Percentiles rank a stretch among this genome's conserved stretches.
Evolutionary conservation across 2,329 filamentous ascomycete genomes (phyloP).

Genomic region (Penicillium sp.): DNA sequence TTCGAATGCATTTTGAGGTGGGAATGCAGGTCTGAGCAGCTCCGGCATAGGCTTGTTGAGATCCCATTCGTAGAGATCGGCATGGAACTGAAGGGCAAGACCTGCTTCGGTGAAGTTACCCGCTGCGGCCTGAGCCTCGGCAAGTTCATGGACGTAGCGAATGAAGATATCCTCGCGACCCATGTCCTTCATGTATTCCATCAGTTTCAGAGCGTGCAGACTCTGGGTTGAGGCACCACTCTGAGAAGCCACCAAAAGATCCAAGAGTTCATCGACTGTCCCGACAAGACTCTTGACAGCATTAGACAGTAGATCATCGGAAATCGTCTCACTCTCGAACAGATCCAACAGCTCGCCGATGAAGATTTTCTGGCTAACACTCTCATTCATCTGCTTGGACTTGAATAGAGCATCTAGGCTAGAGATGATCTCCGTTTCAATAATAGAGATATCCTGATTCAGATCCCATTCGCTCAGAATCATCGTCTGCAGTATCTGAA

Average conservation of each 20-base stretch:
- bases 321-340: conserved; percentile 62
- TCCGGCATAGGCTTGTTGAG: conserved; percentile 57
- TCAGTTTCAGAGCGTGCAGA: conserved; percentile 78
- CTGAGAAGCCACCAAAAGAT: conserved; percentile 82
- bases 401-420: conserved; percentile 86
- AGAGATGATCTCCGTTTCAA: conserved; percentile 95
- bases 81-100: conserved; percentile 77
- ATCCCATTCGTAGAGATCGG: conserved; percentile 89
- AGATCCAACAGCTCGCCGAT: conserved; percentile 73
- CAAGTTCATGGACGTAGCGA: conserved; percentile 86
- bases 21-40: conserved; percentile 65
- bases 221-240: conserved; percentile 66
- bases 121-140: conserved; percentile 63
- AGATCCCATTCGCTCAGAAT: conserved; percentile 96
- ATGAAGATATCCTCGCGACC: conserved; percentile 95
- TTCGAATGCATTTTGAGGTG: conserved; percentile 78
- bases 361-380: conserved; percentile 83
- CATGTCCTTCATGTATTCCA: conserved; percentile 96
- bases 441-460: conserved; percentile 79
- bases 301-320: conserved; percentile 64
- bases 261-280: conserved; percentile 81
- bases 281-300: conserved; percentile 70
- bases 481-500: conserved; percentile 93
- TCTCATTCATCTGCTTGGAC: conserved; percentile 75
- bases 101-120: conserved; percentile 80